These are phyloP conservation scores for Hymenoscyphus infarciens DNA, from an alignment of 2,329 filamentous ascomycete species.

Conservation along the genomic window DNA sequence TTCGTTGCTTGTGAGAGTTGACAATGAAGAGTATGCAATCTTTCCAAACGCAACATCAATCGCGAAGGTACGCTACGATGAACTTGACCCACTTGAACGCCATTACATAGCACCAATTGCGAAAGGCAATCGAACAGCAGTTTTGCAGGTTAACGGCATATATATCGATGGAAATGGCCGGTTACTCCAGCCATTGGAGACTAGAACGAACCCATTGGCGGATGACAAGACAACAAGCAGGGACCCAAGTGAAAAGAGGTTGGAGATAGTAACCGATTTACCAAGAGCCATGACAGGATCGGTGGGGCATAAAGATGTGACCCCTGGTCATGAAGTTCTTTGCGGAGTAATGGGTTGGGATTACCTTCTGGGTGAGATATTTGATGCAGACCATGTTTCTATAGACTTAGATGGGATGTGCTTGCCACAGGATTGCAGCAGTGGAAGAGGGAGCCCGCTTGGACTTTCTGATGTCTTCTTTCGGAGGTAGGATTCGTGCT, in stretches of 20 bases:
- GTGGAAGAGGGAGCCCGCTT: slow-evolving; percentile 31
- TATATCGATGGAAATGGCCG: slow-evolving; percentile 28
- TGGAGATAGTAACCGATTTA: slow-evolving; percentile 35
- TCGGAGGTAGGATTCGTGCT: slow-evolving; percentile 22
- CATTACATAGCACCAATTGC: slow-evolving; percentile 30
- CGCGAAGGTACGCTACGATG: slow-evolving; percentile 19
- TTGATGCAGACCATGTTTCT: slow-evolving; percentile 35
- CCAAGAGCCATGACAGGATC: slow-evolving; percentile 26
- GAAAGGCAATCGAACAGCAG: slow-evolving; percentile 19
- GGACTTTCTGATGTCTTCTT: slow-evolving; percentile 32
- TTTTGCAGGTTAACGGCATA: slow-evolving; percentile 27
- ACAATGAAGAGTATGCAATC: slow-evolving; percentile 29
- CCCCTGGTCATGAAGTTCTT: slow-evolving; percentile 20
- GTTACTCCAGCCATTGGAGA: slow-evolving; percentile 16
- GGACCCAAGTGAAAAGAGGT: slow-evolving; percentile 21
- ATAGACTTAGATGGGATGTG: slow-evolving; percentile 37
- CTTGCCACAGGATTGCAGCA: slow-evolving; percentile 34
- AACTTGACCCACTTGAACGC: slow-evolving; percentile 15
- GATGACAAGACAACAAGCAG: background rate
- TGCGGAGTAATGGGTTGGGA: slow-evolving; percentile 36
- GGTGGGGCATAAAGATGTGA: slow-evolving; percentile 14
- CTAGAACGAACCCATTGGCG: background rate
- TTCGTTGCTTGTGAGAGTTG: slow-evolving; percentile 27
- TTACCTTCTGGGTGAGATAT: slow-evolving; percentile 38
- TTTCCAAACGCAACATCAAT: slow-evolving; percentile 27